Evolutionary conservation across 2,329 filamentous ascomycete species (phyloP).

Genomic region (Phymatotrichopsis omnivora): DNA sequence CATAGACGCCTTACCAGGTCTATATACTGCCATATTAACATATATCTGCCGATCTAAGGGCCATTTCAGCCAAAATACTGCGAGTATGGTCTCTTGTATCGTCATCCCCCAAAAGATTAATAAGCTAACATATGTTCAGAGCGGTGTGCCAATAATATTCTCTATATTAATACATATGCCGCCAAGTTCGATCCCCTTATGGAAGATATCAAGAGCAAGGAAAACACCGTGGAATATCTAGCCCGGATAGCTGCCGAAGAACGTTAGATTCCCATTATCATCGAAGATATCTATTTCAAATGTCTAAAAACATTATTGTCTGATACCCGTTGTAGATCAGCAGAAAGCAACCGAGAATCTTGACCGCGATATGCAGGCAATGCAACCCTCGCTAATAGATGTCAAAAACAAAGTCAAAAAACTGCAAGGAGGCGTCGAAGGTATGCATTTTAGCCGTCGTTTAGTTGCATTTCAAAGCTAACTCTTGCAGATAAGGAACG

Average conservation of each 20-base stretch:
- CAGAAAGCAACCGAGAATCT: not conserved
- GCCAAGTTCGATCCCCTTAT: no score
- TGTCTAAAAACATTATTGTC: no score
- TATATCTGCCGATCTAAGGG: conserved; percentile 4
- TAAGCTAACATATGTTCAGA: conserved; percentile 6
- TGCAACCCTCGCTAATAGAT: no score
- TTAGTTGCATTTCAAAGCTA: no score
- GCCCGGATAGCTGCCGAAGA: conserved; percentile 1
- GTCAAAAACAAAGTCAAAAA: not conserved
- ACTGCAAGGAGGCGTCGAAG: no score
- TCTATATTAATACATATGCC: no score
- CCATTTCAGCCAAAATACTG: not conserved
- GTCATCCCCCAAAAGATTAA: no score
- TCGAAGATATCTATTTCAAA: no score
- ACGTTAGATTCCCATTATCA: not conserved
- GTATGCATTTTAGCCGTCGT: no score
- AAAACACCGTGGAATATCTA: not conserved
- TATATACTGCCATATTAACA: conserved; percentile 2
- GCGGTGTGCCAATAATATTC: not conserved
- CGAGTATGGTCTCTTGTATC: no score
- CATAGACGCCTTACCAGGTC: not conserved
- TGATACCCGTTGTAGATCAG: not conserved
- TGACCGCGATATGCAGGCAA: not conserved
- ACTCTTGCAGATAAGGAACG: not conserved
- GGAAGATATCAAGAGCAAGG: no score